Evolutionary conservation across 345 rosid species (phyloP), one percentile per base, ranked within the genome.

Genomic region (Eucalyptus coolabah): DNA sequence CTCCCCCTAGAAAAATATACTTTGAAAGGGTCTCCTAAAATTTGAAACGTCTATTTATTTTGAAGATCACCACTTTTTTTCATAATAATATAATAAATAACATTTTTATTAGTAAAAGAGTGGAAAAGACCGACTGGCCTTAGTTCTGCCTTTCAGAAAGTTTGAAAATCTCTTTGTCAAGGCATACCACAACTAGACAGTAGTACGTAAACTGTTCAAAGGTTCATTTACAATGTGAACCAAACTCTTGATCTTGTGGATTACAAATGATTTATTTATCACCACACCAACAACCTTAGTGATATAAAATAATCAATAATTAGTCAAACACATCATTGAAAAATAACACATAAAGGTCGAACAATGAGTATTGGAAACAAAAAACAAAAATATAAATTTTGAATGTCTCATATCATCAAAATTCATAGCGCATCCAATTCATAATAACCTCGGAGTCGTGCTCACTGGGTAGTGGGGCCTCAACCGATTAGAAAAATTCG

Each of bases 401-500:
- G 45, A 77, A 21, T 40, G 1, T 23, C 83, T 77, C 47, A 21
- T 77, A 21, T 37, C 47, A 21, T 19, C 15, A 72, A 37, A 10
- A 40, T 19, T 77, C 83, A 77, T 19, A 40, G 47, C 28, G 1
- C 26, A 6, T 72, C 26, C 82, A 67, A 11, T 60, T 60, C 67
- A 60, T 26, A 60, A 60, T 28, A 28, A 60, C 30, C 67, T 28
- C 67, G 15, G 67, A 60, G 67, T 28, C 19, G 10, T 32, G 72
- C 37, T 28, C 10, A 65, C 19, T 14, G 8, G 0, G 0, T 1
- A 14, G 37, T 65, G 19, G 11, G 0, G 0, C 77, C 10, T 30
- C 34, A 65, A n/a, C 11, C 3, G 5, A 65, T 30, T 30, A 30
- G 69, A 63, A 63, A 63, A 63, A 1, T 63, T 63, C 4, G 8